These are phyloP conservation scores for Penicillium digitatum DNA, from an alignment of 2,329 filamentous ascomycete genomes.

Conservation along the genomic window DNA sequence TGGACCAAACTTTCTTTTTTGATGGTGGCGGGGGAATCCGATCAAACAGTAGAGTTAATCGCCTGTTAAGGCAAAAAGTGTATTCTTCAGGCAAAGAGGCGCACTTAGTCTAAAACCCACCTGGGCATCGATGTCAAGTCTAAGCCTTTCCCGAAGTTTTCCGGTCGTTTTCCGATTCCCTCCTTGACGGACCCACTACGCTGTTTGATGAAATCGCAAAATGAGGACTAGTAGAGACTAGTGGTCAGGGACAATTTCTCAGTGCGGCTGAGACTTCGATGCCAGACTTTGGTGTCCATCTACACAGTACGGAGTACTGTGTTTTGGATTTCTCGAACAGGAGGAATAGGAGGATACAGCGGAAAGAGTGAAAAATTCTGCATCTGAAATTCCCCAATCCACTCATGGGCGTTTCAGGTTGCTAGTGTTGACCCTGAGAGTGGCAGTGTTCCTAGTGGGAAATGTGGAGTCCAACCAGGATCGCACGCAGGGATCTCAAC, in stretches of 20 bases:
- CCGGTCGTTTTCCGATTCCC: slow-evolving; percentile 1
- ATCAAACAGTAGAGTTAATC: slow-evolving; percentile 2
- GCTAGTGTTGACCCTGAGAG: slow-evolving; percentile 32
- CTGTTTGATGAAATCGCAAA: not conserved
- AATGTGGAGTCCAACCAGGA: slow-evolving; percentile 25
- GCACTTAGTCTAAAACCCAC: not conserved
- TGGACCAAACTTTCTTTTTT: slow-evolving; percentile 8
- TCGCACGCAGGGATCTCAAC: slow-evolving; percentile 31
- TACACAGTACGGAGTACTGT: not conserved
- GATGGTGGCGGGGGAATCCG: slow-evolving; percentile 11
- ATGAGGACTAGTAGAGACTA: not conserved
- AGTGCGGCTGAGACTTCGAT: not conserved
- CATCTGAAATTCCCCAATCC: not conserved
- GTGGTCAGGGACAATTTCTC: not conserved
- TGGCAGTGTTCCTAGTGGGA: slow-evolving; percentile 27
- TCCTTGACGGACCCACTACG: not conserved
- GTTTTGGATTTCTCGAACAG: not conserved
- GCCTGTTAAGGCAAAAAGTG: slow-evolving; percentile 1
- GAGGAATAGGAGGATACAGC: not conserved
- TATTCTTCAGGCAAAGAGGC: slow-evolving; percentile 2
- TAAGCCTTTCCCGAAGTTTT: slow-evolving; percentile 8
- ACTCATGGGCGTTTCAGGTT: slow-evolving; percentile 30
- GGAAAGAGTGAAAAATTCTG: not conserved
- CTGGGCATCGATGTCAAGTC: not conserved
- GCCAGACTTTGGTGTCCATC: not conserved